phyloP scores from a whole-genome alignment of 371 early-diverging fungal genomes.

The Choanephora cucurbitarum region DNA sequence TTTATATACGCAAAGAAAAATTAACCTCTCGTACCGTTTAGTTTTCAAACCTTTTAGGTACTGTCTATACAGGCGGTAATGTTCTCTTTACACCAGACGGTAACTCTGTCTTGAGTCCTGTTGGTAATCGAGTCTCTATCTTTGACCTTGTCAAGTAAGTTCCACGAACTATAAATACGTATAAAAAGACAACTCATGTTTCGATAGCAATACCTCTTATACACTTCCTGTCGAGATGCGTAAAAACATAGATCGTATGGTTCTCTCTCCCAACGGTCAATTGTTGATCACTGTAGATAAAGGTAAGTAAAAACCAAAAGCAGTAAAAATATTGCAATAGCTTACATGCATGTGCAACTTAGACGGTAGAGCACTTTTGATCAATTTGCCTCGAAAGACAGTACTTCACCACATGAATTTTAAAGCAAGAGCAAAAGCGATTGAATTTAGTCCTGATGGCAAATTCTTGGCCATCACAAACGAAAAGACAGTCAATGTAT shows the following conservation, averaged over 20 bases:
- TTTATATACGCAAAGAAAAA: neutral
- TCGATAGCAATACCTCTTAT: constrained; percentile 78
- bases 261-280: constrained; percentile 87
- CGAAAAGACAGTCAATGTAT: constrained; percentile 86
- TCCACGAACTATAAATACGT: too few species aligned
- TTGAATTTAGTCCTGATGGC: constrained; percentile 83
- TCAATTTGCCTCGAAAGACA: constrained; percentile 81
- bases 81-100: constrained; percentile 95
- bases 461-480: constrained; percentile 84
- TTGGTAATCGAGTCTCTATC: constrained; percentile 94
- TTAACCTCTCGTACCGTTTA: constrained; percentile 28
- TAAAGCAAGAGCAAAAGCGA: constrained; percentile 74
- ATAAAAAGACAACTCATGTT: neutral
- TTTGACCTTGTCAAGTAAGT: constrained; percentile 93
- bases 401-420: constrained; percentile 90
- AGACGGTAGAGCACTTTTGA: constrained; percentile 89
- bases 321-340: too few species aligned
- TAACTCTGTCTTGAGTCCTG: constrained; percentile 90
- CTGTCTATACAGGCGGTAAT: constrained; percentile 95
- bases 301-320: constrained; percentile 46
- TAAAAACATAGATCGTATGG: constrained; percentile 86
- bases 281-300: constrained; percentile 91
- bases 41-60: constrained; percentile 94
- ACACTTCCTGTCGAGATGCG: constrained; percentile 94
- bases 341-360: too few species aligned